Base-by-base conservation (phyloP, 1,139 yeast genomes). In the Kodamaea sp. region DNA sequence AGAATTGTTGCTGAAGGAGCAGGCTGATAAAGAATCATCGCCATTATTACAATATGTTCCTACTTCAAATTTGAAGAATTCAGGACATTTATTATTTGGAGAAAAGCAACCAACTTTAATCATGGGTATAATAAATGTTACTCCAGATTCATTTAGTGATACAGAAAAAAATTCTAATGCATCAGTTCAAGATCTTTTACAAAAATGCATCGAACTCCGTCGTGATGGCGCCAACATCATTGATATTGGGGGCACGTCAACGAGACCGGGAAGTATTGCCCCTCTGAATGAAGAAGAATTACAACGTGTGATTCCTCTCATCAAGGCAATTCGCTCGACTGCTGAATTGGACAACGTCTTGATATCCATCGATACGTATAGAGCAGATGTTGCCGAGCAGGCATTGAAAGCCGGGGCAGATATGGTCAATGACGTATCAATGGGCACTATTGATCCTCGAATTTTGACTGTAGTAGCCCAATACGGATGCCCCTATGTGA, bases 61-160 rank as follows among this genome's bases (percentile, higher is more conserved):
- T 1, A 41, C 75, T 8, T 63, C 68, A 5, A 61, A 43, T 10
- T 47, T 76, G 26, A 54, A 57, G 35, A 25, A 30, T n/a, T 15
- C 20, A 15, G 20, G 20, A 15, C 20, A 15, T 15, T 15, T 15
- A 15, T 15, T 15, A 15, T 75, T 74, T 49, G 79, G 75, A 39
- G 61, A 58, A 36, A 58, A 62, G 12, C 62, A 68, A 12, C 57
- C 60, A 11, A 79, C 86, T 0, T 55, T 65, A 32, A 60, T 89
- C 36, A 92, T 92, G 98, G 95, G 90, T 1, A 82, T 92, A 35
- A 60, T 92, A 42, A 92, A 92, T 54, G 75, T 84, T 15, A 92
- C 98, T 0, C 97, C 97, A 0, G 97, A 94, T 57, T 89, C 97
- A 0, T 92, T 92, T 55, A 87, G 96, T 37, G 98, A 94, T 60